Evolutionary conservation across 2,329 filamentous ascomycete genomes (phyloP), one percentile per base, ranked within the genome.

Genomic region (Rutstroemia sp.): DNA sequence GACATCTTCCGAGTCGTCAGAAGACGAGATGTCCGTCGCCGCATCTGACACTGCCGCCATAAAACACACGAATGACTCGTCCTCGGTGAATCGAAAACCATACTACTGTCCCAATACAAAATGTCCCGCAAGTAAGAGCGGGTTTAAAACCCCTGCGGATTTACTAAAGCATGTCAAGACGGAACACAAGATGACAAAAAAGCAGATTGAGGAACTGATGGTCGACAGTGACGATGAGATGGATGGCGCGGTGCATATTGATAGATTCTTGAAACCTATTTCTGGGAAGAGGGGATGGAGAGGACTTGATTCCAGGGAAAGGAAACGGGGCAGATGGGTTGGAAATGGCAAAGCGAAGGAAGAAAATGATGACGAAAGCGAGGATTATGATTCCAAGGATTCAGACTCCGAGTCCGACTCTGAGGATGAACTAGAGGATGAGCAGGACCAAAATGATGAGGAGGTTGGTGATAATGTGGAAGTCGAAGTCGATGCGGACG

Each of bases 191-290:
- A 69, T 61, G 51, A 47, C 34, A 54, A 78, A 74, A 63, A 79
- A 77, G 56, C 78, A 83, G 64, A 75, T 82, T 59, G 63, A 75
- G 7, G 83, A 83, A 0, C 82, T 60, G 25, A 53, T 63, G 1
- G 34, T 66, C 25, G 62, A 63, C 16, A 65, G 66, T 49, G 62
- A 64, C 34, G 64, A 70, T 10, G 80, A 83, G 64, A 78, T 82
- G 64, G 62, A 76, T 8, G 86, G 84, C 0, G 84, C 76, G 0
- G 81, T 88, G 19, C 86, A 88, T 63, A 77, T 82, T 1, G 86
- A 89, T 68, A 82, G 86, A 0, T 89, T 87, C 64, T 62, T 89
- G 63, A 73, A 75, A 65, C 77, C 79, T 4, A 76, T 88, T 10
- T 47, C 3, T 8, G 64, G 64, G 12, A 45, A 45, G 48, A 44